Percentiles rank a stretch among this genome's conserved stretches.
These are phyloP conservation scores for Globisporangium radiosum DNA, from an alignment of 352 stramenopile genomes.

Conservation along the genomic window DNA sequence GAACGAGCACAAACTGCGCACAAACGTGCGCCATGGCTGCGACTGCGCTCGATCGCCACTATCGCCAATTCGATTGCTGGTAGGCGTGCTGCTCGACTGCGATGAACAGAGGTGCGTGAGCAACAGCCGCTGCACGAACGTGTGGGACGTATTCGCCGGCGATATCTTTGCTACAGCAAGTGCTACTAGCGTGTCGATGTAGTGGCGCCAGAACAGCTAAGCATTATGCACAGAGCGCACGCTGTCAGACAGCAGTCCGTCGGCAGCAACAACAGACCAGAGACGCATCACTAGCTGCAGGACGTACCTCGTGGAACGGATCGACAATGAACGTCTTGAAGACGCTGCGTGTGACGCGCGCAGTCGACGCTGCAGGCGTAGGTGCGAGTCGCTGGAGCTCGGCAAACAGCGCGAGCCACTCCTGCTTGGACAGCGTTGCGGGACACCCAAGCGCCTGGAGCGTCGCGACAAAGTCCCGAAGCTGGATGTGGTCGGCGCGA, in stretches of 20 bases:
- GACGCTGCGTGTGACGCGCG: not conserved
- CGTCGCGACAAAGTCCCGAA: slow-evolving; percentile 12
- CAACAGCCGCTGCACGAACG: not conserved
- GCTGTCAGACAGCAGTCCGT: not conserved
- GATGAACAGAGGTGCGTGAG: not conserved
- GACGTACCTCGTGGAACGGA: slow-evolving; percentile 32
- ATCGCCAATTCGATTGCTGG: no score
- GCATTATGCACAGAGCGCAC: no score
- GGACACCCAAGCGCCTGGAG: slow-evolving; percentile 13
- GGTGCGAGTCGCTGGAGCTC: slow-evolving; percentile 22
- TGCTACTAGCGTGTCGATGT: slow-evolving; percentile 3
- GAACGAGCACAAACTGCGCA: slow-evolving; percentile 16
- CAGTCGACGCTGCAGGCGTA: not conserved
- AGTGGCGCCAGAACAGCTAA: slow-evolving; percentile 15
- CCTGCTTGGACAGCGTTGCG: slow-evolving; percentile 19
- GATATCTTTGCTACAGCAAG: not conserved
- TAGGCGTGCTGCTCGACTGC: no score
- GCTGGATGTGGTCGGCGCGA: slow-evolving; percentile 1
- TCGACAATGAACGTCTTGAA: slow-evolving; percentile 35
- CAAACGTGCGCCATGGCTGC: slow-evolving; percentile 20
- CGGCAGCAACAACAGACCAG: not conserved
- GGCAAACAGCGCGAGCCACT: slow-evolving; percentile 33
- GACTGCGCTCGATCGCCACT: not conserved
- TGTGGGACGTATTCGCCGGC: no score
- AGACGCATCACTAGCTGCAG: not conserved